These are phyloP conservation scores for Kwoniella dendrophila DNA, from an alignment of 768 basidiomycete genomes.

Conservation along the genomic window DNA sequence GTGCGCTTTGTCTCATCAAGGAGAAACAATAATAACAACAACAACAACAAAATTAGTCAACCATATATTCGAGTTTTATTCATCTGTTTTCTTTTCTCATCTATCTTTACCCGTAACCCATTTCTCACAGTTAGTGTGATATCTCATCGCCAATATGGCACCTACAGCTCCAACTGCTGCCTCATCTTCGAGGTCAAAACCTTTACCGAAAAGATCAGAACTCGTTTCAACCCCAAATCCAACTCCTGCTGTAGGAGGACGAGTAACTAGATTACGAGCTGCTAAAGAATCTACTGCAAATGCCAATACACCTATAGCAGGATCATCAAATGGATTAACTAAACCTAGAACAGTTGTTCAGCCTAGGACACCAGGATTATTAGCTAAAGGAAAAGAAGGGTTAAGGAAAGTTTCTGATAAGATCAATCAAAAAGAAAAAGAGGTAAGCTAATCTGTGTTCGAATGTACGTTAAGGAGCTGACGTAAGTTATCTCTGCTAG, in stretches of 20 bases:
- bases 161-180: constrained; percentile 8
- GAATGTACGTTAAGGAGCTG: background rate
- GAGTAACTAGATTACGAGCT: constrained; percentile 35
- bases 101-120: too few species aligned
- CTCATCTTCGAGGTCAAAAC: constrained; percentile 5
- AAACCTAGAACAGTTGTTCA: background rate
- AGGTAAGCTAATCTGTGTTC: constrained; percentile 13
- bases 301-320: constrained; percentile 26
- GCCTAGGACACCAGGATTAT: constrained; percentile 24
- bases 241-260: constrained; percentile 16
- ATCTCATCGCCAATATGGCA: constrained; percentile 13
- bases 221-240: constrained; percentile 10
- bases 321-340: background rate
- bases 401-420: constrained; percentile 46
- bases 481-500: constrained; percentile 7
- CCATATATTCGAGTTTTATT: too few species aligned
- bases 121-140: too few species aligned
- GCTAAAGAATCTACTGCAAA: constrained; percentile 30
- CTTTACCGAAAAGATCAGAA: constrained; percentile 7
- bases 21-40: too few species aligned
- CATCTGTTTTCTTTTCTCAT: too few species aligned
- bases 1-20: too few species aligned
- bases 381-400: constrained; percentile 45
- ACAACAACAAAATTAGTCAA: too few species aligned
- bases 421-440: constrained; percentile 41